Conservation (phyloP, 73 alveolate genomes). For the Stentor roeselii region DNA sequence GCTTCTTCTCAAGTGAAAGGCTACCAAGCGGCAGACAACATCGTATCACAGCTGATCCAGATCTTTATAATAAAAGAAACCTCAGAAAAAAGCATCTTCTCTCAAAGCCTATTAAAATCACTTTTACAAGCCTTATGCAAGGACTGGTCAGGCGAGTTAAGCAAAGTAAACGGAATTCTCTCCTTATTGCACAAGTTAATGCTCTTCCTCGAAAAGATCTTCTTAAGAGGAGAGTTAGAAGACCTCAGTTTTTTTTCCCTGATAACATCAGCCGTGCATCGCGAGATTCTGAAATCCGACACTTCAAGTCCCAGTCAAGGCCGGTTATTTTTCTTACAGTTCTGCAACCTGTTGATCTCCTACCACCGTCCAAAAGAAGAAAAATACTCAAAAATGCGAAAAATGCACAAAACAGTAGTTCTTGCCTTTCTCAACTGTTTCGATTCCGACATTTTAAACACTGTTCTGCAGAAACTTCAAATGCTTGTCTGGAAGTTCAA, state of each 20-base stretch:
- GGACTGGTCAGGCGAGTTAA: background rate
- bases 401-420: background rate
- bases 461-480: background rate
- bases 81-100: background rate
- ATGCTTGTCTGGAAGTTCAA: background rate
- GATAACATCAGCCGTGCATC: background rate
- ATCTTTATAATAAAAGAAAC: background rate
- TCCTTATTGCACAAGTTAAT: background rate
- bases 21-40: background rate
- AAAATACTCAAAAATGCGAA: conserved; percentile 11
- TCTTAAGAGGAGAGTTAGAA: background rate
- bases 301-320: background rate
- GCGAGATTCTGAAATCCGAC: background rate
- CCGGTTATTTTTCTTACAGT: background rate
- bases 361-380: conserved; percentile 11
- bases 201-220: background rate
- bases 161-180: background rate
- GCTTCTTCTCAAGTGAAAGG: no score
- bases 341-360: background rate
- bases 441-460: background rate
- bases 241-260: background rate
- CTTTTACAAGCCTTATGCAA: background rate
- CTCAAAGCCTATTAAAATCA: background rate
- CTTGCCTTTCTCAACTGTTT: background rate
- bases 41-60: background rate